A percentile compares a stretch with the other conserved stretches of the same genome.
phyloP scores from a whole-genome alignment of 352 stramenopile species.

The Elongisporangium prolatum region DNA sequence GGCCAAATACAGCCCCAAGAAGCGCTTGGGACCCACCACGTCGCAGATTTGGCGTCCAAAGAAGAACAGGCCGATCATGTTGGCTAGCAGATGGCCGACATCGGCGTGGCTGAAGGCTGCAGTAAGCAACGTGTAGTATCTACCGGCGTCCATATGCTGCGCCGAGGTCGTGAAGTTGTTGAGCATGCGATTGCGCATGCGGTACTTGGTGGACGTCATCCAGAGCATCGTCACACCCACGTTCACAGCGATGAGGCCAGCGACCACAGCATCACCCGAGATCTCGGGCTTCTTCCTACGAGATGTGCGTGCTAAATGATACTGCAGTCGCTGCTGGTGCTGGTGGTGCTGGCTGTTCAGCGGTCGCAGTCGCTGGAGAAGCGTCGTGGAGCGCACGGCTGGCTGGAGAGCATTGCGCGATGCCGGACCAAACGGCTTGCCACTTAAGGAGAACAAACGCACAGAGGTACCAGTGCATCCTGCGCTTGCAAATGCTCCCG shows the following conservation, averaged over 20 bases:
- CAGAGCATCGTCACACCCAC: constrained; percentile 53
- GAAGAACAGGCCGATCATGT: constrained; percentile 78
- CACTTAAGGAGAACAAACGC: background rate
- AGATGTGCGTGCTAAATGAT: constrained; percentile 12
- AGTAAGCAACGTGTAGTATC: constrained; percentile 75
- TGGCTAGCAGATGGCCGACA: constrained; percentile 49
- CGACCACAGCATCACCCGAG: constrained; percentile 34
- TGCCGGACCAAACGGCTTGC: background rate
- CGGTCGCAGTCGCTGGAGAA: background rate
- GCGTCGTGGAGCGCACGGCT: constrained; percentile 1
- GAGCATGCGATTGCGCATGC: constrained; percentile 57
- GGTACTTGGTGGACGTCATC: constrained; percentile 37
- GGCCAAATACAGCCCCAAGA: constrained; percentile 68
- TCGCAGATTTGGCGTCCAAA: constrained; percentile 69
- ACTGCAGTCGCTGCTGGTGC: constrained; percentile 18
- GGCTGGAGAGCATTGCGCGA: constrained; percentile 9
- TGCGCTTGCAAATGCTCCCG: background rate
- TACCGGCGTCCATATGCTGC: constrained; percentile 45
- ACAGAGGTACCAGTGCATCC: background rate
- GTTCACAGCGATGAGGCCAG: constrained; percentile 54
- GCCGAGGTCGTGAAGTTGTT: constrained; percentile 74
- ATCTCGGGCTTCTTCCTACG: constrained; percentile 13
- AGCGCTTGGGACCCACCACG: constrained; percentile 55
- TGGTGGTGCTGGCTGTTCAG: constrained; percentile 2
- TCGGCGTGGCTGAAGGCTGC: constrained; percentile 68